These are phyloP conservation scores for Blastosporella zonata DNA, from an alignment of 1,284 basidiomycete genomes.

Conservation along the genomic window DNA sequence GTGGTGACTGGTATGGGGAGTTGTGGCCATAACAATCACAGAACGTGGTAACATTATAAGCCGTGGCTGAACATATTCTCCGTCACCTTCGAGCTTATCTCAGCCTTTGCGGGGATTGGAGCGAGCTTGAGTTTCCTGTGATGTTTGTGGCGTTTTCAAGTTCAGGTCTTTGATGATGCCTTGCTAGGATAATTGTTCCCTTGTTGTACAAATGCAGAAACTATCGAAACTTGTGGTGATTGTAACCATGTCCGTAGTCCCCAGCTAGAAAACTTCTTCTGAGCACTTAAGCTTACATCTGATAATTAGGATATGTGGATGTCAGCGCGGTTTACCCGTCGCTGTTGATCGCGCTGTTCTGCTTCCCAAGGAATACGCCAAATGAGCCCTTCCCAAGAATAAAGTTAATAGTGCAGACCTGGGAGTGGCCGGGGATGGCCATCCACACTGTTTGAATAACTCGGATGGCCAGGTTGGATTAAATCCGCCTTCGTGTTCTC, in stretches of 20 bases:
- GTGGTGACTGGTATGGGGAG: conserved; percentile 59
- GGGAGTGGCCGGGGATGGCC: neutral
- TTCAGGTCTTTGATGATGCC: neutral
- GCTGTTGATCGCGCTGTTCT: conserved; percentile 69
- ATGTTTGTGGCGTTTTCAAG: conserved; percentile 1
- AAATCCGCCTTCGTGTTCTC: no score
- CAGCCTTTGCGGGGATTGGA: conserved; percentile 69
- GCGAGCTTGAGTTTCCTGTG: conserved; percentile 65
- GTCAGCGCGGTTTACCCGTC: conserved; percentile 72
- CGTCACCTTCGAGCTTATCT: conserved; percentile 64
- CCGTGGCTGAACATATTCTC: conserved; percentile 69
- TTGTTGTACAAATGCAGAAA: conserved; percentile 61
- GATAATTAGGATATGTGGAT: conserved; percentile 51
- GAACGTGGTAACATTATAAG: conserved; percentile 61
- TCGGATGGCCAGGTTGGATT: neutral
- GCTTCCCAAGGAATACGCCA: conserved; percentile 43
- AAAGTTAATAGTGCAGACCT: neutral
- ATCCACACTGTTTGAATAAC: neutral
- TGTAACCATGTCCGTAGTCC: conserved; percentile 58
- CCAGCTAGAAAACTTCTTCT: neutral
- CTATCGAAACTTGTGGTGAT: conserved; percentile 76
- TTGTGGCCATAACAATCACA: conserved; percentile 66
- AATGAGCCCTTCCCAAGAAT: neutral
- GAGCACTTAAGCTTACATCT: neutral
- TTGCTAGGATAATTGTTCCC: conserved; percentile 54